Evolutionary conservation across 257 asterid genomes (phyloP), one percentile per base, ranked within the genome.

Genomic region (Oldenlandia corymbosa): DNA sequence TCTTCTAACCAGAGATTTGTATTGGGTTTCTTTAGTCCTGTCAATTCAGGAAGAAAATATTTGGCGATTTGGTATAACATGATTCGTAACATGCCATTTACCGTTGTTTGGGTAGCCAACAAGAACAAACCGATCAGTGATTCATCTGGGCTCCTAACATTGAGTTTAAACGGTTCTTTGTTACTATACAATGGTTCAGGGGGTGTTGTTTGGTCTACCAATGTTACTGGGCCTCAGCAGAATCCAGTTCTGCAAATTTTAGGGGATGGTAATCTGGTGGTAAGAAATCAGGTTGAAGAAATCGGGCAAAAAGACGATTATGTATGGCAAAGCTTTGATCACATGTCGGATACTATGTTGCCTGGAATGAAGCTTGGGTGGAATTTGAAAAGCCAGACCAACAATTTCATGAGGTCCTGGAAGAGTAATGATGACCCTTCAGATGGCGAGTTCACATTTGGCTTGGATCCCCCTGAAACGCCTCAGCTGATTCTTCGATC

Each of bases 291-390:
- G 20, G 11, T n/a, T 2, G 21, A 45, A 20, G 16, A 23, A 39
- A 6, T 21, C 23, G 50, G 63, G 17, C 20, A 48, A 56, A 64
- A 48, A 46, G 68, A 21, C 32, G 68, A 23, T 39, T 71, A 63
- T 34, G 8, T 51, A 16, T 81, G 91, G 88, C 77, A 81, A 27
- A 84, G 85, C 62, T 84, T 79, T 26, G 75, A 79, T 46, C 47
- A 20, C 32, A 81, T 81, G 0, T 30, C 74, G 3, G 66, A 84
- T 53, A 84, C 88, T 7, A 39, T 84, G 76, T 65, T 84, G 9
- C 88, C 88, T 12, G 79, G 83, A 20, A 84, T 84, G 91, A 77
- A 69, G 36, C 76, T 84, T 0, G 88, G 91, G 0, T 79, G 81
- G 91, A 72, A 81, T 18, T 21, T 68, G 6, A 72, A 65, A 49